Evolutionary conservation across 2,329 filamentous ascomycete species (phyloP).

Genomic region (Ophiostoma novo-ulmi): DNA sequence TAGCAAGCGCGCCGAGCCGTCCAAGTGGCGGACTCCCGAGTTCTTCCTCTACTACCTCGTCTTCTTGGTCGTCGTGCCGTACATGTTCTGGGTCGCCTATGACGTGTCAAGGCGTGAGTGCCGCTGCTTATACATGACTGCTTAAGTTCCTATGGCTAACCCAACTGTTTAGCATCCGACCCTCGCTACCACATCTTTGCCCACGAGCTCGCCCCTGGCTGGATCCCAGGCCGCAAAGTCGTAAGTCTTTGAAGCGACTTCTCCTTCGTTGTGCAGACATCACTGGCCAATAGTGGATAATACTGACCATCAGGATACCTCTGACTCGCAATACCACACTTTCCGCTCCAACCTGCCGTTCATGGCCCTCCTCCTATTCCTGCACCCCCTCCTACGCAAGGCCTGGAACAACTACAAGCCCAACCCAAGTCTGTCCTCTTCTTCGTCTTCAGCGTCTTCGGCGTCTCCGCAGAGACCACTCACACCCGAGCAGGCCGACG

Average conservation of each 20-base stretch:
- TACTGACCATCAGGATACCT: constrained; percentile 64
- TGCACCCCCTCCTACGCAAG: constrained; percentile 74
- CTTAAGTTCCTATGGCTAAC: neutral
- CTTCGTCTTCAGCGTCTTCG: constrained; percentile 21
- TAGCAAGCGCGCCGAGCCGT: constrained; percentile 44
- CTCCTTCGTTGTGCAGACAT: neutral
- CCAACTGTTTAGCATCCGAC: constrained; percentile 58
- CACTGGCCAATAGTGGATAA: constrained; percentile 4
- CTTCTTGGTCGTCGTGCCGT: constrained; percentile 62
- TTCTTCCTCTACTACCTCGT: constrained; percentile 76
- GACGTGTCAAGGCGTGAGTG: constrained; percentile 72
- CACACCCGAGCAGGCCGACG: constrained; percentile 45
- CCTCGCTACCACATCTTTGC: constrained; percentile 74
- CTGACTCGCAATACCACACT: constrained; percentile 77
- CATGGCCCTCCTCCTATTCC: constrained; percentile 64
- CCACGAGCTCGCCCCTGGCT: constrained; percentile 68
- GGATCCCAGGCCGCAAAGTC: constrained; percentile 88
- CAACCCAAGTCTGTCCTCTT: constrained; percentile 34
- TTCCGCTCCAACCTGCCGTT: constrained; percentile 85
- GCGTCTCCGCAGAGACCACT: constrained; percentile 30
- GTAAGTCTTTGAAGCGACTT: constrained; percentile 42
- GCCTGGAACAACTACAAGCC: constrained; percentile 56
- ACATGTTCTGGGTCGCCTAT: constrained; percentile 88
- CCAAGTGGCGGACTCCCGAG: constrained; percentile 82
- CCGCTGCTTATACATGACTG: constrained; percentile 24